phyloP scores from a whole-genome alignment of 495 filamentous ascomycete genomes.

The Cercophora scortea region DNA sequence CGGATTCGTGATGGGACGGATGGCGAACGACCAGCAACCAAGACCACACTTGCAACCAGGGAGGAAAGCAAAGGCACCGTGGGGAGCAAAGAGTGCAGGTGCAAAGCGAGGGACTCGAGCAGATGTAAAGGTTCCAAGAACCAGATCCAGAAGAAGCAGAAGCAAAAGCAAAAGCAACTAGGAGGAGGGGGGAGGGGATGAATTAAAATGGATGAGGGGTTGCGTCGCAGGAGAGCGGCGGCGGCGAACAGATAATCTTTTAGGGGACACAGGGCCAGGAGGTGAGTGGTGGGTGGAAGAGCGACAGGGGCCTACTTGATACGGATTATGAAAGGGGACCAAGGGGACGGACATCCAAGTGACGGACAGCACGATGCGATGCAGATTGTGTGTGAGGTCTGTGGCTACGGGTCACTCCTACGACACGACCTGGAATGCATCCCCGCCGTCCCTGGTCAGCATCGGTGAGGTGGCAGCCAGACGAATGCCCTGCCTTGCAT shows the following conservation, averaged over 20 bases:
- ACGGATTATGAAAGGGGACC: conserved; percentile 19
- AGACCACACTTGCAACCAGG: neutral
- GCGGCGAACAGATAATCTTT: conserved; percentile 10
- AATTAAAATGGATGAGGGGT: conserved; percentile 12
- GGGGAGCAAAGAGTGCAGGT: neutral
- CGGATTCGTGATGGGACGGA: neutral
- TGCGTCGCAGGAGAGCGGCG: conserved; percentile 14
- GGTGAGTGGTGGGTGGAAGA: neutral
- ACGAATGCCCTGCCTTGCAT: neutral
- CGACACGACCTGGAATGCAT: neutral
- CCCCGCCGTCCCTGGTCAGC: conserved; percentile 11
- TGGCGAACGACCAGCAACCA: neutral
- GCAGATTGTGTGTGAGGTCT: conserved; percentile 21
- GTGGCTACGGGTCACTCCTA: conserved; percentile 14
- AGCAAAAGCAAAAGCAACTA: neutral
- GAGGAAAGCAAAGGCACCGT: neutral
- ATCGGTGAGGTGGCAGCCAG: conserved; percentile 10
- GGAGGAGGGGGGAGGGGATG: conserved; percentile 2
- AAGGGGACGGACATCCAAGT: conserved; percentile 2
- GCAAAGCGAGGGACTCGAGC: conserved; percentile 1
- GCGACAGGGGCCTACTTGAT: neutral
- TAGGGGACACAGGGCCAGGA: conserved; percentile 9
- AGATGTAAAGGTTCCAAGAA: neutral
- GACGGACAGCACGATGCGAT: conserved; percentile 11
- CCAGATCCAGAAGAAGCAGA: conserved; percentile 1